A percentile compares a stretch with the other conserved stretches of the same genome.
These are phyloP conservation scores for Phlyctochytrium planicorne DNA, from an alignment of 192 early-diverging fungal species.

Conservation along the genomic window DNA sequence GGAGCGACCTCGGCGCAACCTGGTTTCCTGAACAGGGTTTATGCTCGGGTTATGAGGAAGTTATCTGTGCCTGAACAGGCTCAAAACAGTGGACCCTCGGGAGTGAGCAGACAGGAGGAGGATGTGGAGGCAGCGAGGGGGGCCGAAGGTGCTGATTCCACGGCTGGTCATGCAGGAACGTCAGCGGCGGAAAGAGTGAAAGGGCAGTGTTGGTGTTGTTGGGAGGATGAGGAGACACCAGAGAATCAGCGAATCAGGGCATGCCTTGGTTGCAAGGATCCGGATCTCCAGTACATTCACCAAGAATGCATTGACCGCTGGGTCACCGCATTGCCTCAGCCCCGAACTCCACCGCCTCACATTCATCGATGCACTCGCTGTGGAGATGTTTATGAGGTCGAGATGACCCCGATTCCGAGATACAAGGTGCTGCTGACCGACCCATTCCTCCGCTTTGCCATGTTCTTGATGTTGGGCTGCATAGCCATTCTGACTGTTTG, in stretches of 20 bases:
- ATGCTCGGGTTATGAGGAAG: too few relatives aligned
- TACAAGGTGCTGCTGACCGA: constrained; percentile 16
- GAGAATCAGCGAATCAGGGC: constrained; percentile 48
- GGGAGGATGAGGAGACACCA: constrained; percentile 25
- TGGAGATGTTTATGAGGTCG: constrained; percentile 33
- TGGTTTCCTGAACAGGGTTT: too few relatives aligned
- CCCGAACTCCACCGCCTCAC: constrained; percentile 16
- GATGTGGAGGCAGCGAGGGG: too few relatives aligned
- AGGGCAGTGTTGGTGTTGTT: constrained; percentile 39
- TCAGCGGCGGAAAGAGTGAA: constrained; percentile 3
- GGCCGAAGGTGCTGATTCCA: too few relatives aligned
- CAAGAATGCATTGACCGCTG: constrained; percentile 49
- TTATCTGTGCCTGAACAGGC: too few relatives aligned
- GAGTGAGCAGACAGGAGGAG: too few relatives aligned
- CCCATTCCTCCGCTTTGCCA: constrained; percentile 31
- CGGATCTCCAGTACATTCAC: constrained; percentile 53
- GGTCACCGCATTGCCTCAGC: constrained; percentile 35
- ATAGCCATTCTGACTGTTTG: constrained; percentile 31
- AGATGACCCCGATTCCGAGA: constrained; percentile 18
- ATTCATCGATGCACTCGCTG: constrained; percentile 43
- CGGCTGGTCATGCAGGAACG: neutral
- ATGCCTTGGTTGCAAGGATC: constrained; percentile 53
- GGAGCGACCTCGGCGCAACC: too few relatives aligned
- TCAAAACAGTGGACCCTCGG: too few relatives aligned
- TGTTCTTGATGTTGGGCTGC: constrained; percentile 35